Evolutionary conservation across 345 rosid genomes (phyloP).

Genomic region (Populus simonii): DNA sequence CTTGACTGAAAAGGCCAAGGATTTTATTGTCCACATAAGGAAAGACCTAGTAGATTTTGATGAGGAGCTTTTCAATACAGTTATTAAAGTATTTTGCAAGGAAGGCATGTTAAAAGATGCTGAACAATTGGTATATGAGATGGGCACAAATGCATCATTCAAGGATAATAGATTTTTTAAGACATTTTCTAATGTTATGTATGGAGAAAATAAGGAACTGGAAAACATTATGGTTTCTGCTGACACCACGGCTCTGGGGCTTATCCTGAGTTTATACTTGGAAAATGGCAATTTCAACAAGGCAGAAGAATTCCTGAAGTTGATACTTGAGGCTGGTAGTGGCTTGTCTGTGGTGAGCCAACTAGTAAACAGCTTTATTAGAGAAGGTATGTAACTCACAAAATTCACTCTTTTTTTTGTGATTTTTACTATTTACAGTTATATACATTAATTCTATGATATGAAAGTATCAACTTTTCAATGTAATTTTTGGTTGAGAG

Average conservation of each 20-base stretch:
- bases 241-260: conserved; percentile 53
- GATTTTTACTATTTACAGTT: background rate
- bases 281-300: conserved; percentile 30
- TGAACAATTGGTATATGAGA: conserved; percentile 46
- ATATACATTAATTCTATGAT: background rate
- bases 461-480: background rate
- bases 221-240: conserved; percentile 25
- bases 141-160: conserved; percentile 33
- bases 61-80: conserved; percentile 54
- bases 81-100: conserved; percentile 51
- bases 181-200: conserved; percentile 47
- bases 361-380: conserved; percentile 44
- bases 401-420: background rate
- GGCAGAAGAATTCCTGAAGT: conserved; percentile 42
- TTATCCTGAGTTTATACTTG: conserved; percentile 50
- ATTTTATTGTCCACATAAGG: conserved; percentile 50
- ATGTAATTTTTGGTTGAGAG: background rate
- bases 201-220: conserved; percentile 18
- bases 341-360: conserved; percentile 50
- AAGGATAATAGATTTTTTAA: conserved; percentile 50
- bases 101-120: conserved; percentile 62
- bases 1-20: conserved; percentile 52
- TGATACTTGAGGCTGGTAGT: conserved; percentile 46
- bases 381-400: conserved; percentile 44
- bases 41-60: conserved; percentile 50